Evolutionary conservation across 257 asterid genomes (phyloP).

Genomic region (Avicennia marina): DNA sequence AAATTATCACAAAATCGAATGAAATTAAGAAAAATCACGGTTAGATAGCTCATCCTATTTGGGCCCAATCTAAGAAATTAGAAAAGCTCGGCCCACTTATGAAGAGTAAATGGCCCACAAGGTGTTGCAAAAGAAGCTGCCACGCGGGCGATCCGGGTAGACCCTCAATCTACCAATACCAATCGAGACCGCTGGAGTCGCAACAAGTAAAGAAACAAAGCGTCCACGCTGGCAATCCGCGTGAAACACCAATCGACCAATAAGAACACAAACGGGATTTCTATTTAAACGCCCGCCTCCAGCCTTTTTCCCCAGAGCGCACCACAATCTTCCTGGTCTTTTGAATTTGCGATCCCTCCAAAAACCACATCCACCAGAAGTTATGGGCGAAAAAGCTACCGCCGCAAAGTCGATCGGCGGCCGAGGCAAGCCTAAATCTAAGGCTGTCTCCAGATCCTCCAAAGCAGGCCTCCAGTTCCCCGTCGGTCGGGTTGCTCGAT

Average conservation of each 20-base stretch:
- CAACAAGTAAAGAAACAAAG: too few species aligned
- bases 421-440: slow-evolving; percentile 36
- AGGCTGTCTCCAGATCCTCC: slow-evolving; percentile 40
- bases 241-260: slow-evolving; percentile 14
- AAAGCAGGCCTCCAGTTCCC: slow-evolving; percentile 70
- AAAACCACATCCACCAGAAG: not conserved
- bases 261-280: not conserved
- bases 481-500: slow-evolving; percentile 57
- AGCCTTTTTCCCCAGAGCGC: too few species aligned
- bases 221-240: slow-evolving; percentile 28
- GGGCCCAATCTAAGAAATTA: too few species aligned
- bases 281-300: slow-evolving; percentile 2
- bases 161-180: slow-evolving; percentile 9
- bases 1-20: too few species aligned
- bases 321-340: too few species aligned
- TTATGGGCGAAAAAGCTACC: slow-evolving; percentile 28
- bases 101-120: too few species aligned
- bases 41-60: too few species aligned
- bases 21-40: too few species aligned
- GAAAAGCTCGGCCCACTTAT: too few species aligned
- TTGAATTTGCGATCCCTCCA: not conserved
- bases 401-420: slow-evolving; percentile 33
- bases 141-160: slow-evolving; percentile 38
- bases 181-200: not conserved
- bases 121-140: not conserved